These are phyloP conservation scores for Calvatia gigantea DNA, from an alignment of 768 basidiomycete genomes.

Conservation along the genomic window DNA sequence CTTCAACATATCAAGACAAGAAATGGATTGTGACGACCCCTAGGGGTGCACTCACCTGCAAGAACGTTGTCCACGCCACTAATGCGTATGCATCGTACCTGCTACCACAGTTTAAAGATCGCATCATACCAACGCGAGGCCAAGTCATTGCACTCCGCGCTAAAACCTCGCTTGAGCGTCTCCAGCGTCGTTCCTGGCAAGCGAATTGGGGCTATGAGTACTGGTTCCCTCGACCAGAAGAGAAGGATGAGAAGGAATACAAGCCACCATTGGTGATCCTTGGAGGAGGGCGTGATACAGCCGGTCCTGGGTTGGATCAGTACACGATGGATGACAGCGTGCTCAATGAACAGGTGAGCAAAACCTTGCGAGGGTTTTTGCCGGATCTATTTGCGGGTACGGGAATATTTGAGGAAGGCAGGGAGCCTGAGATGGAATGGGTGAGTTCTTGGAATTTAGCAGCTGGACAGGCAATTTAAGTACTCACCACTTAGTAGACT, in stretches of 20 bases:
- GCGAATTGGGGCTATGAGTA: slow-evolving; percentile 62
- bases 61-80: slow-evolving; percentile 78
- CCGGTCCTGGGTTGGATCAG: slow-evolving; percentile 42
- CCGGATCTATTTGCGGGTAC: slow-evolving; percentile 47
- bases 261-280: slow-evolving; percentile 60
- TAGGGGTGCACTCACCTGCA: slow-evolving; percentile 58
- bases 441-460: too few relatives aligned
- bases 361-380: slow-evolving; percentile 54
- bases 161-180: slow-evolving; percentile 29
- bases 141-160: slow-evolving; percentile 52
- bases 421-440: slow-evolving; percentile 80
- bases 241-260: slow-evolving; percentile 19
- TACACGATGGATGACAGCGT: slow-evolving; percentile 56
- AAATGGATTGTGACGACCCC: slow-evolving; percentile 39
- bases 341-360: slow-evolving; percentile 44
- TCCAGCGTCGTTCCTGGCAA: slow-evolving; percentile 45
- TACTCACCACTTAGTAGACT: slow-evolving; percentile 42
- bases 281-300: slow-evolving; percentile 61
- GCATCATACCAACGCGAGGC: slow-evolving; percentile 70
- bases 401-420: slow-evolving; percentile 41
- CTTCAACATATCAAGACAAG: background rate
- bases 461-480: background rate
- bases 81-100: slow-evolving; percentile 81
- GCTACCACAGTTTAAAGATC: slow-evolving; percentile 42
- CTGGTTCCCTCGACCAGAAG: slow-evolving; percentile 71